phyloP scores from a whole-genome alignment of 2,329 filamentous ascomycete genomes.

The Aspergillus sp. region DNA sequence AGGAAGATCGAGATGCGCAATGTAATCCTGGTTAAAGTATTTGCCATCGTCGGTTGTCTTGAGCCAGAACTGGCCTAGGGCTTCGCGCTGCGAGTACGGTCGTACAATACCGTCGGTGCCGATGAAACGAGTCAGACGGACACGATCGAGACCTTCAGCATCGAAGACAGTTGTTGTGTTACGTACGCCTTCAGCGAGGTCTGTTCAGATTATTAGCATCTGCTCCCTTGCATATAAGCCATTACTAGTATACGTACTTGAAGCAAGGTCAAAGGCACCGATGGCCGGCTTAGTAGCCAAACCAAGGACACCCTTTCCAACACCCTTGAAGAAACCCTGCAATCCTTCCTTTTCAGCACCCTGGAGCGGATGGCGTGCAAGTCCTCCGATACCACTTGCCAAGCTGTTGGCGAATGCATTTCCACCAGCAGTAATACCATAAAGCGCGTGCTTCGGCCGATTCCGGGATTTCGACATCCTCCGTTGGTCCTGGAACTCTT shows the following conservation, averaged over 20 bases:
- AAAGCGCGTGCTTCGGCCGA: conserved; percentile 91
- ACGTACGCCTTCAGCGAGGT: conserved; percentile 92
- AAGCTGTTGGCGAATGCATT: conserved; percentile 91
- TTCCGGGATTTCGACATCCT: conserved; percentile 91
- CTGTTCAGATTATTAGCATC: conserved; percentile 17
- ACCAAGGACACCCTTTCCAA: conserved; percentile 88
- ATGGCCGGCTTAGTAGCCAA: conserved; percentile 96
- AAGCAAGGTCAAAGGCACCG: conserved; percentile 91
- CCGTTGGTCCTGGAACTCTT: conserved; percentile 94
- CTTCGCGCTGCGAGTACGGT: conserved; percentile 89
- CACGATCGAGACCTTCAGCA: conserved; percentile 83
- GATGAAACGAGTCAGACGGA: conserved; percentile 87
- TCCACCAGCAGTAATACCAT: conserved; percentile 88
- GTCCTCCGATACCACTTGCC: conserved; percentile 84
- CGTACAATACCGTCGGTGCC: conserved; percentile 87
- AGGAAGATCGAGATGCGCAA: conserved; percentile 88
- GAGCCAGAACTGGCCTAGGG: conserved; percentile 94
- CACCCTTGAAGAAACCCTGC: conserved; percentile 91
- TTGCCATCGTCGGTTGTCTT: conserved; percentile 97
- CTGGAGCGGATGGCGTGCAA: conserved; percentile 88
- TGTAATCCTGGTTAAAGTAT: conserved; percentile 96
- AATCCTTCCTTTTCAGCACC: conserved; percentile 93
- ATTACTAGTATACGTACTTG: conserved; percentile 44
- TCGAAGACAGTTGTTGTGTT: conserved; percentile 99
- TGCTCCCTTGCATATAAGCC: not conserved